A percentile compares a stretch with the other conserved stretches of the same genome.
Evolutionary conservation across 2,329 filamentous ascomycete genomes (phyloP).

Genomic region (Monilinia fructicola): DNA sequence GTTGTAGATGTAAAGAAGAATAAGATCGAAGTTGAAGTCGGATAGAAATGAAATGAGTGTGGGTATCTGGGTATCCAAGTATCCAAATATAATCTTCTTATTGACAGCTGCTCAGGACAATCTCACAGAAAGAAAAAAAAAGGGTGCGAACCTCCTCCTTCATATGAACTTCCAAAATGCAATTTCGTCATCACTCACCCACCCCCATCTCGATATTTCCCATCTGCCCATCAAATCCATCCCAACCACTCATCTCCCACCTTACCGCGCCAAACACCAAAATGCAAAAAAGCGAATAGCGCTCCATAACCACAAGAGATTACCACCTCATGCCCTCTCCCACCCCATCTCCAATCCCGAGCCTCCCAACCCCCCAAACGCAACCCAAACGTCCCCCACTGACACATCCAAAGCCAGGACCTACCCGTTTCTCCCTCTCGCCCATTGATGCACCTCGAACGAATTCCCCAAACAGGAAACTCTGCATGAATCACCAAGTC

Average conservation of each 20-base stretch:
- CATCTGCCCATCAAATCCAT: neutral
- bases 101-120: conserved; percentile 7
- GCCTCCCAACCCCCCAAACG: neutral
- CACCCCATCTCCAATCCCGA: neutral
- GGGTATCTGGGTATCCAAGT: conserved; percentile 15
- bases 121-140: conserved; percentile 6
- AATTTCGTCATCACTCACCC: conserved; percentile 16
- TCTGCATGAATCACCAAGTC: conserved; percentile 19
- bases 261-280: conserved; percentile 5
- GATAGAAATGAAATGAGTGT: neutral
- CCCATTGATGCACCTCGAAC: conserved; percentile 6
- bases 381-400: neutral
- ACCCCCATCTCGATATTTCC: neutral
- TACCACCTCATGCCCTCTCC: conserved; percentile 14
- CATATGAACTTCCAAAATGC: conserved; percentile 13
- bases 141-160: conserved; percentile 19
- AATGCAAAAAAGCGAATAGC: neutral
- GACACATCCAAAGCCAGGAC: conserved; percentile 8
- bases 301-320: conserved; percentile 12
- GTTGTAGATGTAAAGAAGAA: neutral
- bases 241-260: conserved; percentile 15
- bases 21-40: neutral
- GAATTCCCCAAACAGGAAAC: neutral
- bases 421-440: neutral
- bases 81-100: conserved; percentile 15